A percentile compares a stretch with the other conserved stretches of the same genome.
Conservation (phyloP, 2,329 filamentous ascomycete genomes). For the Diaporthe sp. region DNA sequence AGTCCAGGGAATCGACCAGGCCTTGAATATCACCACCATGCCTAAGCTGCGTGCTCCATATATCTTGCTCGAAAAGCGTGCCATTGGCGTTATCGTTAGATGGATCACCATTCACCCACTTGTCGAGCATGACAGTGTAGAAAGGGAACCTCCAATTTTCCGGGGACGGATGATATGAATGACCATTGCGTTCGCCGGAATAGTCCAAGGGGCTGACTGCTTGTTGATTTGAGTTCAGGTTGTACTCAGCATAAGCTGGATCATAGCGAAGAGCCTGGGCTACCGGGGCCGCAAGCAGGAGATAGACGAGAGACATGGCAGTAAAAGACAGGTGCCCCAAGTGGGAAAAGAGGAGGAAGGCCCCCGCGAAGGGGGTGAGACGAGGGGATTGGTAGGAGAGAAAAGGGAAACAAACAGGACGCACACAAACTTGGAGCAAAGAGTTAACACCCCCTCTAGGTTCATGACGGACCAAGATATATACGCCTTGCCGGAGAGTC, state of each 20-base stretch:
- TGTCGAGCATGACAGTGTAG: slow-evolving; percentile 72
- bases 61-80: slow-evolving; percentile 70
- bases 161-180: slow-evolving; percentile 64
- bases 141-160: slow-evolving; percentile 72
- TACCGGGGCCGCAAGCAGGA: slow-evolving; percentile 33
- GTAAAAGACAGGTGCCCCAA: slow-evolving; percentile 30
- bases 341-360: slow-evolving; percentile 28
- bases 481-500: background rate
- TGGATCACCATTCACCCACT: slow-evolving; percentile 73
- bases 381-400: background rate
- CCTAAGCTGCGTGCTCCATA: slow-evolving; percentile 68
- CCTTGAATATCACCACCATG: slow-evolving; percentile 70
- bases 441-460: background rate
- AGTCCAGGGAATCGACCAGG: slow-evolving; percentile 70
- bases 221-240: slow-evolving; percentile 68
- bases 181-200: slow-evolving; percentile 62
- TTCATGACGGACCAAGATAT: slow-evolving; percentile 2
- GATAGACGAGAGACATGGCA: slow-evolving; percentile 35
- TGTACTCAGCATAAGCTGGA: slow-evolving; percentile 55
- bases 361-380: background rate
- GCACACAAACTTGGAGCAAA: background rate
- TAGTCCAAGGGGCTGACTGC: slow-evolving; percentile 67
- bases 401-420: background rate
- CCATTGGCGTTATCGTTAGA: slow-evolving; percentile 72
- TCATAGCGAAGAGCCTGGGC: slow-evolving; percentile 41